Conservation (phyloP, 441 rosid species). For the Aleurites moluccanus region DNA sequence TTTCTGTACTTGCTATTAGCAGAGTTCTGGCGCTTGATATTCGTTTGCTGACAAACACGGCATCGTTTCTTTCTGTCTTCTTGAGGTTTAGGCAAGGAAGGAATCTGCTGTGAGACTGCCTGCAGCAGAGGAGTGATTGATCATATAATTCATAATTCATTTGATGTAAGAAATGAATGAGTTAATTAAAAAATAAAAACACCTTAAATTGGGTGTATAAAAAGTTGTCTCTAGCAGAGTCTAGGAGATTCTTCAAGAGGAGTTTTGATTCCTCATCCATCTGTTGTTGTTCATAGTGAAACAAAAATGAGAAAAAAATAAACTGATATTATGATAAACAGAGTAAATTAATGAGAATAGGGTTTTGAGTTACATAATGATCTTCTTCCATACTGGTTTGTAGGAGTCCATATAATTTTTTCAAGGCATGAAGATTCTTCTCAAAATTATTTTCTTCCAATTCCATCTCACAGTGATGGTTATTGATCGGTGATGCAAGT, state of each 20-base stretch:
- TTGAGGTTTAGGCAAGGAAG: slow-evolving; percentile 6
- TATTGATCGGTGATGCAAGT: neutral
- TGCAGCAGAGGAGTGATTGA: neutral
- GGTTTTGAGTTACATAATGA: neutral
- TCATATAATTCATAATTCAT: neutral
- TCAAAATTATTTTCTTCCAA: neutral
- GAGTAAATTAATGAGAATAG: neutral
- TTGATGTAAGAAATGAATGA: too few relatives aligned
- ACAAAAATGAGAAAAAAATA: neutral
- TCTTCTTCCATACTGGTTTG: slow-evolving; percentile 18
- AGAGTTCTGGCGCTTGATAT: slow-evolving; percentile 1
- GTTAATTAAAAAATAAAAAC: neutral
- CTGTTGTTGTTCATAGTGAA: slow-evolving; percentile 14
- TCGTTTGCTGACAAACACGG: slow-evolving; percentile 19
- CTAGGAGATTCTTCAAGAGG: slow-evolving; percentile 42
- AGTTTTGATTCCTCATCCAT: slow-evolving; percentile 33
- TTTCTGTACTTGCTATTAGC: neutral
- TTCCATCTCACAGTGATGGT: neutral
- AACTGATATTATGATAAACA: too few relatives aligned
- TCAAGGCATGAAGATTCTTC: slow-evolving; percentile 36
- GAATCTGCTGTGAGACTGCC: slow-evolving; percentile 16
- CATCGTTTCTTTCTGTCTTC: slow-evolving; percentile 20
- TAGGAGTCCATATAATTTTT: slow-evolving; percentile 39
- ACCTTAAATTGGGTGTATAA: slow-evolving; percentile 33
- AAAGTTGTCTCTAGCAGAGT: slow-evolving; percentile 33